Evolutionary conservation across 2,329 filamentous ascomycete species (phyloP), one percentile per base, ranked within the genome.

Genomic region (Claviceps cyperi): DNA sequence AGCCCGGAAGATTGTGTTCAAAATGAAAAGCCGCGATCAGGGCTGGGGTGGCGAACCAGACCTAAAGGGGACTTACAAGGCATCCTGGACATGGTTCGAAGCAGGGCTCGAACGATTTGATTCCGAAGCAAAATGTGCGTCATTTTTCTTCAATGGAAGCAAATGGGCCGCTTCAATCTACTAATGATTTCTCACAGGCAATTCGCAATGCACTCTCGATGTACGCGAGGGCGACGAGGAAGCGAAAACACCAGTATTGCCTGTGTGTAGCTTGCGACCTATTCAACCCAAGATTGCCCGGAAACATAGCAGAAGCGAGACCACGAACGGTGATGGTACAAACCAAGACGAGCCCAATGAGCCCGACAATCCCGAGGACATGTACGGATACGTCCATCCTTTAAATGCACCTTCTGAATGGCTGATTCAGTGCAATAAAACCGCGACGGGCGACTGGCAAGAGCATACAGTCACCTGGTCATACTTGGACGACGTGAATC

Each of bases 11-110:
- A 69, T 84, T 19, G 73, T 80, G 21, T 83, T 83, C 60, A 75
- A 71, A 5, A 69, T 81, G 40, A 62, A 61, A 11, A 78, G 75
- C 58, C 67, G 63, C 46, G 80, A 84, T 53, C 80, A 84, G 55
- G 80, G 80, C 4, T 80, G 71, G 70, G 69, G 71, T 35, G 67
- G 69, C 14, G 53, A 62, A 0, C 1, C 0, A 0, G 53, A 43
- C 2, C 54, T 62, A 40, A 58, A 57, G 2, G 68, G 67, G 2
- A 69, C 69, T 1, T 81, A 72, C 50, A 54, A 59, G 0, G 65
- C 62, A 2, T 77, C 79, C 0, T 80, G 65, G 63, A 79, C 79
- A 0, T 84, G 80, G 80, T 81, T 82, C 52, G 79, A 82, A 50
- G 77, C 71, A 15, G 80, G 80, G 0, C 59, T 80, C 15, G 80